Conservation (phyloP, 2,329 filamentous ascomycete genomes). For the Chrysosporium keratinophilum region DNA sequence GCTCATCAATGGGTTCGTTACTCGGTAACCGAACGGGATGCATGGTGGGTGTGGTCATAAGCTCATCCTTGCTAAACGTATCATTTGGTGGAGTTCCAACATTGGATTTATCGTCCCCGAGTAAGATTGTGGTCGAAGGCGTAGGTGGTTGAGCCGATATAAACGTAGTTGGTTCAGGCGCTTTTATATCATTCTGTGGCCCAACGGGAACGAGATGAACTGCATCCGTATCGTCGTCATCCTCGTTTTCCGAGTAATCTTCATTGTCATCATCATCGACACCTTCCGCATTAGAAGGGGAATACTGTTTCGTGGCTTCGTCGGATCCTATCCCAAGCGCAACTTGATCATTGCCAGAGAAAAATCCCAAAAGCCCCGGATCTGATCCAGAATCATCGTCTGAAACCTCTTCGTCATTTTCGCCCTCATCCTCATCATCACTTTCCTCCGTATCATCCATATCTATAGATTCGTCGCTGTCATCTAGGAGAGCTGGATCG, state of each 20-base stretch:
- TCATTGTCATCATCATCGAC: slow-evolving; percentile 22
- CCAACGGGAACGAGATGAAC: slow-evolving; percentile 16
- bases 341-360: slow-evolving; percentile 37
- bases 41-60: not conserved
- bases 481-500: slow-evolving; percentile 37
- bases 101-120: not conserved
- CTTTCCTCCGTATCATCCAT: slow-evolving; percentile 41
- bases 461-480: slow-evolving; percentile 39
- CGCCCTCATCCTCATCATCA: slow-evolving; percentile 40
- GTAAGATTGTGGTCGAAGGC: slow-evolving; percentile 1
- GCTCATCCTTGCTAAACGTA: not conserved
- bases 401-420: slow-evolving; percentile 30
- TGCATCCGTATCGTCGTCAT: slow-evolving; percentile 19
- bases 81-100: not conserved
- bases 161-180: not conserved
- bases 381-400: slow-evolving; percentile 40
- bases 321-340: slow-evolving; percentile 15
- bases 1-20: not conserved
- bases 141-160: slow-evolving; percentile 2
- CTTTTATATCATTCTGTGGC: slow-evolving; percentile 19
- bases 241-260: slow-evolving; percentile 34
- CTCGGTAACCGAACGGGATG: not conserved
- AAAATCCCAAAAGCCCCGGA: slow-evolving; percentile 38
- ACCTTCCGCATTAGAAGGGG: slow-evolving; percentile 11
- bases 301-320: slow-evolving; percentile 17